Conservation (phyloP, 305 asterid genomes). For the Fraxinus angustifolia region DNA sequence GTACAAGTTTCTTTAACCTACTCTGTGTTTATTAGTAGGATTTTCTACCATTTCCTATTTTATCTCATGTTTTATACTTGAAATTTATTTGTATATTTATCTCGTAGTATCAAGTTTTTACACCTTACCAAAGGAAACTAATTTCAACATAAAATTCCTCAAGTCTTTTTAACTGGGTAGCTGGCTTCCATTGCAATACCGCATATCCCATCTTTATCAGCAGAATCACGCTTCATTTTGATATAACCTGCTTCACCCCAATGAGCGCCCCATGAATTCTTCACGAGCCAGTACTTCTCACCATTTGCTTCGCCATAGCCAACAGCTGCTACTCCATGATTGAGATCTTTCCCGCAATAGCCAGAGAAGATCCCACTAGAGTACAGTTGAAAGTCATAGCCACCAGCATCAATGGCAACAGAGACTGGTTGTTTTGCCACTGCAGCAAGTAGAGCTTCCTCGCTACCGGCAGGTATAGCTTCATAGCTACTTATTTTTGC, state of each 20-base stretch:
- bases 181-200: conserved; percentile 56
- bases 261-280: conserved; percentile 62
- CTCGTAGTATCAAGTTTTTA: background rate
- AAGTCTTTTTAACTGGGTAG: conserved; percentile 44
- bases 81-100: conserved; percentile 6
- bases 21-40: background rate
- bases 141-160: conserved; percentile 13
- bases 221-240: conserved; percentile 38
- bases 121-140: background rate
- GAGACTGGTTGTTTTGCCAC: conserved; percentile 59
- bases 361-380: conserved; percentile 50
- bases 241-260: conserved; percentile 71
- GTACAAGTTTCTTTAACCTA: background rate
- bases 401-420: conserved; percentile 60
- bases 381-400: conserved; percentile 48
- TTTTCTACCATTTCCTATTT: background rate
- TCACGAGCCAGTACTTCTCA: conserved; percentile 57
- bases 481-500: conserved; percentile 46
- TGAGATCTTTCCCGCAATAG: conserved; percentile 37
- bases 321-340: conserved; percentile 53
- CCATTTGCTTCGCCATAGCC: conserved; percentile 49
- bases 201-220: conserved; percentile 38
- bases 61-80: conserved; percentile 3
- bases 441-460: conserved; percentile 44
- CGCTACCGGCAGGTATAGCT: conserved; percentile 33